phyloP scores from a whole-genome alignment of 78 protist genomes.

The Diacronema lutheri region DNA sequence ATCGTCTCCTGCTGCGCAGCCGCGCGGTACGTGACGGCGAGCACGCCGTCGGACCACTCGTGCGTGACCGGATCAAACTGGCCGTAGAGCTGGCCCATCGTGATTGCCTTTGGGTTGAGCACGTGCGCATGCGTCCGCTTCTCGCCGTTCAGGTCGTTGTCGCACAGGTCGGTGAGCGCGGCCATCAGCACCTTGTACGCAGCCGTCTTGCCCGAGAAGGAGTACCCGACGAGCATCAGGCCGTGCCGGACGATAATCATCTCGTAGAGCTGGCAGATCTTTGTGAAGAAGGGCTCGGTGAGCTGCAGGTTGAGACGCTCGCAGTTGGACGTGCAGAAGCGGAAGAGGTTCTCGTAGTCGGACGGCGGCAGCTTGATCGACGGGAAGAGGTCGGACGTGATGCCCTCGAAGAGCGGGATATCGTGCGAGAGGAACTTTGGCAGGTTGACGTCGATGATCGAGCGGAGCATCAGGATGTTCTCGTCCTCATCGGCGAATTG shows the following conservation, averaged over 20 bases:
- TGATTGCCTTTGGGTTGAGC: slow-evolving; percentile 83
- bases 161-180: slow-evolving; percentile 46
- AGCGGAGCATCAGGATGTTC: slow-evolving; percentile 55
- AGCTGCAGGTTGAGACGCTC: slow-evolving; percentile 49
- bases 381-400: slow-evolving; percentile 79
- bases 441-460: slow-evolving; percentile 65
- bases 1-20: slow-evolving; percentile 35
- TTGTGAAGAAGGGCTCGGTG: slow-evolving; percentile 27
- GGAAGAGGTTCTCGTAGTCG: slow-evolving; percentile 48
- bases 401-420: slow-evolving; percentile 74
- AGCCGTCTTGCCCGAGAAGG: slow-evolving; percentile 62
- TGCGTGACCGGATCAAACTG: slow-evolving; percentile 61
- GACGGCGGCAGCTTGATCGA: slow-evolving; percentile 47
- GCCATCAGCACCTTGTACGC: slow-evolving; percentile 38
- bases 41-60: slow-evolving; percentile 87
- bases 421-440: slow-evolving; percentile 73
- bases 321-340: slow-evolving; percentile 20
- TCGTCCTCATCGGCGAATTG: slow-evolving; percentile 51
- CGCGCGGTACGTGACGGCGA: slow-evolving; percentile 49
- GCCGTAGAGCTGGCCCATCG: slow-evolving; percentile 89
- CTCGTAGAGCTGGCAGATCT: slow-evolving; percentile 66
- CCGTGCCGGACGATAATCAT: slow-evolving; percentile 84
- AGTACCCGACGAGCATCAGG: slow-evolving; percentile 78
- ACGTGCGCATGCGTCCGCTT: slow-evolving; percentile 6
- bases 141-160: neutral